phyloP scores from a whole-genome alignment of 2,329 filamentous ascomycete species.

The Scedosporium apiospermum region DNA sequence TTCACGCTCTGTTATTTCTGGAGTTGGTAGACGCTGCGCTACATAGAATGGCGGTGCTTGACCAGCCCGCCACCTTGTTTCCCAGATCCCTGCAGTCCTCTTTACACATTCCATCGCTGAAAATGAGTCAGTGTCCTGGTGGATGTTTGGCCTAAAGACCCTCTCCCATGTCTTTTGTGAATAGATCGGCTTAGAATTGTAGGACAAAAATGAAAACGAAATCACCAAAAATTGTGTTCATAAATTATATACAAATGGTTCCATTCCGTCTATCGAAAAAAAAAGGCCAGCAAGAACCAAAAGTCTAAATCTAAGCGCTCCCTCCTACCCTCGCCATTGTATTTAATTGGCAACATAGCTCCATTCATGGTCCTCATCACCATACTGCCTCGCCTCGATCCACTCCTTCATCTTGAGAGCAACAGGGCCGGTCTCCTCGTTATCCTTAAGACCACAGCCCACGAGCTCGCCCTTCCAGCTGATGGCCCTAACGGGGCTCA shows the following conservation, averaged over 20 bases:
- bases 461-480: slow-evolving; percentile 77
- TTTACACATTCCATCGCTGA: neutral
- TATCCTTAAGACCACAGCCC: slow-evolving; percentile 70
- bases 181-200: neutral
- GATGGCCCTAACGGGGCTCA: slow-evolving; percentile 82
- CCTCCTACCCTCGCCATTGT: neutral
- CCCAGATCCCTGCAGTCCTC: neutral
- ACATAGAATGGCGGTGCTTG: neutral
- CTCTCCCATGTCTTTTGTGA: neutral
- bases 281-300: neutral
- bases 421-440: slow-evolving; percentile 80
- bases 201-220: neutral
- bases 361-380: slow-evolving; percentile 87
- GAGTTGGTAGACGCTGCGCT: slow-evolving; percentile 2
- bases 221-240: neutral
- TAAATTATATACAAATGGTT: slow-evolving; percentile 3
- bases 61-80: neutral
- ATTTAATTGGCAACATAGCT: slow-evolving; percentile 47
- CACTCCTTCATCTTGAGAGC: slow-evolving; percentile 85
- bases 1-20: neutral
- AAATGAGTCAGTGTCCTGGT: neutral
- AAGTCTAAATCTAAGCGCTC: neutral
- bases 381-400: slow-evolving; percentile 94
- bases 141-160: neutral
- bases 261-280: slow-evolving; percentile 8